Evolutionary conservation across 805 yeast species (phyloP), one percentile per base, ranked within the genome.

Genomic region (Saccharomycopsis lassenensis): DNA sequence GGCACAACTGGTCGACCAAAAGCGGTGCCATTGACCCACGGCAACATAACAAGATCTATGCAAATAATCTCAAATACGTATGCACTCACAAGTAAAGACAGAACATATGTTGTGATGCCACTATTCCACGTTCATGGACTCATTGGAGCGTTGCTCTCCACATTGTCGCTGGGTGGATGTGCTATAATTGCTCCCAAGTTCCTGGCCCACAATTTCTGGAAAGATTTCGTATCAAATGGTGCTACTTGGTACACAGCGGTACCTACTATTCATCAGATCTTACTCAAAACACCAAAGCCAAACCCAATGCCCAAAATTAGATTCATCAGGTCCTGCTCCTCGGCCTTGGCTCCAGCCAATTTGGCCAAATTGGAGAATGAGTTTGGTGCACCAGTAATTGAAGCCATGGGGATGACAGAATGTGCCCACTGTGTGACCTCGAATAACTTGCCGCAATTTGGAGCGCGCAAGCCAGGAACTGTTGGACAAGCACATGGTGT

Each of bases 381-480:
- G 21, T 71, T 78, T 52, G 57, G 67, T 6, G 78, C 82, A 0
- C 85, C 85, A 1, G 85, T 78, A 0, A 51, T 77, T 11, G 87
- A 78, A 52, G 86, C 86, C 0, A 78, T 78, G 50, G 86, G 85
- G 4, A 77, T 78, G 84, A 78, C 86, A 2, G 87, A 78, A 51
- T 83, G 83, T 1, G 66, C 82, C n/a, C 86, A 78, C 53, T 85
- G 78, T 54, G 79, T 78, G 77, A 73, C 82, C 7, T 76, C 85
- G 2, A 78, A 78, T 54, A 66, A 70, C 45, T 55, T 77, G 28
- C 82, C 83, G 24, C 76, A 79, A 7, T 28, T 21, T 12, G 78
- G 76, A 10, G 54, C 64, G 42, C 63, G 83, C 44, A 71, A 69
- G 55, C 72, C 84, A 7, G 84, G 85, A 11, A 74, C 85, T 4